phyloP scores from a whole-genome alignment of 768 basidiomycete genomes.

The Macrolepiota albuminosa region DNA sequence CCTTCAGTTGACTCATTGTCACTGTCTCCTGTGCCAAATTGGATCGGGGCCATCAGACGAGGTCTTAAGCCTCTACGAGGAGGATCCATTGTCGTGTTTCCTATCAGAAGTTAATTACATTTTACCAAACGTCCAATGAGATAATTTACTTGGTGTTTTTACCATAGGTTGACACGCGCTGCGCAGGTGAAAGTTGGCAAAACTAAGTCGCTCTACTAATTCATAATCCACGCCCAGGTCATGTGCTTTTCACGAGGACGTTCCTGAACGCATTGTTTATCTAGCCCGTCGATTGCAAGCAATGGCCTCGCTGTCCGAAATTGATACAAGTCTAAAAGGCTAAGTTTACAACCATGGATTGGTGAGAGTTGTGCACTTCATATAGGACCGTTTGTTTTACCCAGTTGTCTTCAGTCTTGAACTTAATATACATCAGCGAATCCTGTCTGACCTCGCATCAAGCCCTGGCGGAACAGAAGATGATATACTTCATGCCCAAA shows the following conservation, averaged over 20 bases:
- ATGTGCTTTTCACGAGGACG: slow-evolving; percentile 1
- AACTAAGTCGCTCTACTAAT: no score
- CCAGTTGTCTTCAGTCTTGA: slow-evolving; percentile 50
- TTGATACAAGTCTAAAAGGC: no score
- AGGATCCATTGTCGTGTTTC: neutral
- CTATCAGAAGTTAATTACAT: neutral
- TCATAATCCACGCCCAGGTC: neutral
- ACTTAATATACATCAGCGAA: slow-evolving; percentile 70
- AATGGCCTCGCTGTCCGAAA: neutral
- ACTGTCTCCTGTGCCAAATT: slow-evolving; percentile 6
- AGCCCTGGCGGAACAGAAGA: slow-evolving; percentile 46
- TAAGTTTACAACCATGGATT: slow-evolving; percentile 35
- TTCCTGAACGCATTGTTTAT: neutral
- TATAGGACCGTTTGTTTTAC: neutral
- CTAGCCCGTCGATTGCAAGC: neutral
- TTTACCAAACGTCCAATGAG: neutral
- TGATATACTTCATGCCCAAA: slow-evolving; percentile 42
- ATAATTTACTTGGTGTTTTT: neutral
- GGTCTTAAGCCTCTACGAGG: neutral
- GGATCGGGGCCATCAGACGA: slow-evolving; percentile 15
- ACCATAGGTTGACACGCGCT: neutral
- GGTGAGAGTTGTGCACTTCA: slow-evolving; percentile 28
- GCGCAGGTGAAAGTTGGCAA: neutral
- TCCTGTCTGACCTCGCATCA: slow-evolving; percentile 69
- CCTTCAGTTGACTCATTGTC: slow-evolving; percentile 17